phyloP scores from a whole-genome alignment of 2,329 filamentous ascomycete species.

The Aspergillus clavatus region DNA sequence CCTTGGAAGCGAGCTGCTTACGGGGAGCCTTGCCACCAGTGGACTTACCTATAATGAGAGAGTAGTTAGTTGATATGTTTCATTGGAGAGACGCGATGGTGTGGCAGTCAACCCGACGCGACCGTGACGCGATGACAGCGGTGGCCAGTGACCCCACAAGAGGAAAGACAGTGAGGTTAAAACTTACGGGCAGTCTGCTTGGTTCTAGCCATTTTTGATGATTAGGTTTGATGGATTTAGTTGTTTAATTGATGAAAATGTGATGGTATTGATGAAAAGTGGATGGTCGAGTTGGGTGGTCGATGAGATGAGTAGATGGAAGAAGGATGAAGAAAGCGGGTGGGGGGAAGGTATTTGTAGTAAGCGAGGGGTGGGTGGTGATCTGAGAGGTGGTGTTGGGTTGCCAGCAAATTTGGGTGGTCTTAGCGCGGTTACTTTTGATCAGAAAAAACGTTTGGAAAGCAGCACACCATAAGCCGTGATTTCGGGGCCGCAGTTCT shows the following conservation, averaged over 20 bases:
- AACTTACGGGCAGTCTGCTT: slow-evolving; percentile 52
- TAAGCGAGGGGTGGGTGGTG: slow-evolving; percentile 30
- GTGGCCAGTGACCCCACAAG: slow-evolving; percentile 10
- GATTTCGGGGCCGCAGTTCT: slow-evolving; percentile 27
- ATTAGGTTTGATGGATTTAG: slow-evolving; percentile 27
- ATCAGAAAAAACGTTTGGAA: slow-evolving; percentile 31
- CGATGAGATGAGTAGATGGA: slow-evolving; percentile 27
- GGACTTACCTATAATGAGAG: slow-evolving; percentile 57
- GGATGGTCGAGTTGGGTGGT: slow-evolving; percentile 16
- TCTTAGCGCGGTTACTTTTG: slow-evolving; percentile 25
- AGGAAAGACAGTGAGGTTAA: slow-evolving; percentile 18
- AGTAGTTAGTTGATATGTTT: slow-evolving; percentile 25
- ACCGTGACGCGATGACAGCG: slow-evolving; percentile 11
- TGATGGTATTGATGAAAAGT: slow-evolving; percentile 25
- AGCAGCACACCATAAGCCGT: slow-evolving; percentile 29
- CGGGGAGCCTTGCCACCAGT: slow-evolving; percentile 68
- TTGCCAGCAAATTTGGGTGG: slow-evolving; percentile 22
- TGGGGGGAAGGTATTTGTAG: slow-evolving; percentile 42
- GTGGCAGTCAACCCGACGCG: slow-evolving; percentile 11
- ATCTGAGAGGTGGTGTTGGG: slow-evolving; percentile 25
- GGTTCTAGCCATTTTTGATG: slow-evolving; percentile 46
- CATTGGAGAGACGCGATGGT: slow-evolving; percentile 11
- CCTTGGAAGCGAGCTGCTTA: slow-evolving; percentile 99
- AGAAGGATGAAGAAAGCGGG: slow-evolving; percentile 35
- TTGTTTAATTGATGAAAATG: slow-evolving; percentile 26